phyloP scores from a whole-genome alignment of 208 protist genomes.

The Entamoeba dispar region DNA sequence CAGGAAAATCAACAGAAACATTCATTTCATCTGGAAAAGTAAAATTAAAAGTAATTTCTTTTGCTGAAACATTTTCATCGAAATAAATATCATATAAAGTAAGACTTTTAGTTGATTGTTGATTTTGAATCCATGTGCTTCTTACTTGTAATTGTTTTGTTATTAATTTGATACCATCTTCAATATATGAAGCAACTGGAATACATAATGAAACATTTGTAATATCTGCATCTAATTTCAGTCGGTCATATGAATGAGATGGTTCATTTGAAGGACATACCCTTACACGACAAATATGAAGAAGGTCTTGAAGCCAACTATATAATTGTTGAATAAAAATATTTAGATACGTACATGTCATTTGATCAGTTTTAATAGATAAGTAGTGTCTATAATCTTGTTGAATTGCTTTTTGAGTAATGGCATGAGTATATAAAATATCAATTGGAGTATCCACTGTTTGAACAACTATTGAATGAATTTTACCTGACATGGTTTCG shows the following conservation, averaged over 20 bases:
- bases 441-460: neutral
- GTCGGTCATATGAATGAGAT: neutral
- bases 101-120: neutral
- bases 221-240: neutral
- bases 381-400: neutral
- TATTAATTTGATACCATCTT: neutral
- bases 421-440: neutral
- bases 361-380: neutral
- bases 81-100: neutral
- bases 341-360: neutral
- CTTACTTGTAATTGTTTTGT: neutral
- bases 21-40: neutral
- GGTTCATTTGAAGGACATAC: neutral
- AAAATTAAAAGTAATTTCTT: neutral
- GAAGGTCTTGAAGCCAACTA: neutral
- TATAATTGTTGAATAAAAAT: neutral
- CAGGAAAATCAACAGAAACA: neutral
- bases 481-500: neutral
- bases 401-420: neutral
- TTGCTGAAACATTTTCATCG: neutral
- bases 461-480: neutral
- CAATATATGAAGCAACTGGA: neutral
- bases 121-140: neutral
- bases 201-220: neutral
- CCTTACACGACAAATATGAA: neutral